Conservation (phyloP, 805 yeast species). For the Saccharomycopsis babjevae region DNA sequence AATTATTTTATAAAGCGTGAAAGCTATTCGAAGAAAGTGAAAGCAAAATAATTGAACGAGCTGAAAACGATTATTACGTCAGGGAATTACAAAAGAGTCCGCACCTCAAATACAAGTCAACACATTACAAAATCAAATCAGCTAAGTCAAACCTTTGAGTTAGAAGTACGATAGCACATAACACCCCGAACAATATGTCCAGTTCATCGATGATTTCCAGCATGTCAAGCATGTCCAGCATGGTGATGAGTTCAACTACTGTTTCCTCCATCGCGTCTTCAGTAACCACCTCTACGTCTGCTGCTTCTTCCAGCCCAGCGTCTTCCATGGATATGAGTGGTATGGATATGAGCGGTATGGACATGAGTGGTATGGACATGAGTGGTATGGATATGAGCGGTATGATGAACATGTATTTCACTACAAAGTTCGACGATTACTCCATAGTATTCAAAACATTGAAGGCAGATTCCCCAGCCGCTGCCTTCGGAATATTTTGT, state of each 20-base stretch:
- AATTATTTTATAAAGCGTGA: too few relatives aligned
- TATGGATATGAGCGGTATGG: conserved; percentile 1
- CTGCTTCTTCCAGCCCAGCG: conserved; percentile 13
- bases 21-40: too few relatives aligned
- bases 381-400: conserved; percentile 22
- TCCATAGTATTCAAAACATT: conserved; percentile 56
- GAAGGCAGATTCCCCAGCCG: conserved; percentile 42
- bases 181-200: background rate
- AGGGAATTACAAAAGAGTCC: too few relatives aligned
- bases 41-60: too few relatives aligned
- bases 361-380: conserved; percentile 11
- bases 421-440: conserved; percentile 38
- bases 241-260: conserved; percentile 12
- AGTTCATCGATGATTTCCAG: background rate
- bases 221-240: background rate
- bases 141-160: too few relatives aligned
- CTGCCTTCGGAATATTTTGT: conserved; percentile 66
- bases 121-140: too few relatives aligned
- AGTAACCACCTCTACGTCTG: conserved; percentile 16
- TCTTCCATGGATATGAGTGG: conserved; percentile 19
- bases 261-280: conserved; percentile 18
- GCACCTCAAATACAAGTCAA: too few relatives aligned
- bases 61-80: too few relatives aligned
- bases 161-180: too few relatives aligned
- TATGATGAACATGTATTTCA: conserved; percentile 49